phyloP scores from a whole-genome alignment of 805 yeast genomes.

The Grigorovia humatica region DNA sequence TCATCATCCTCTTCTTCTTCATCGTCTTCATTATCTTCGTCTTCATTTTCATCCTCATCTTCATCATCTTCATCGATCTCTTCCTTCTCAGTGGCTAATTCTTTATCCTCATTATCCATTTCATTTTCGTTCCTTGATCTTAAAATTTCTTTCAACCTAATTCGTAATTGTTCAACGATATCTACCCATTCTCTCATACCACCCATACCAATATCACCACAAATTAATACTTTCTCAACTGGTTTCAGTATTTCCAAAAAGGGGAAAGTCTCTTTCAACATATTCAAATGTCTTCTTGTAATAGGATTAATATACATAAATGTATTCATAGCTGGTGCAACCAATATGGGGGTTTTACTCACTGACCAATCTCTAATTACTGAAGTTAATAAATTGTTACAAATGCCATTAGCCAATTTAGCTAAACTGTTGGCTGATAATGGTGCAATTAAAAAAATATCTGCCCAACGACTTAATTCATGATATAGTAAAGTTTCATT shows the following conservation, averaged over 20 bases:
- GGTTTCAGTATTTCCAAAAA: conserved; percentile 68
- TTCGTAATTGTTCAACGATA: conserved; percentile 50
- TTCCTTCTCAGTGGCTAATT: conserved; percentile 29
- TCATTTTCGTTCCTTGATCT: conserved; percentile 25
- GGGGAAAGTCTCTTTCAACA: conserved; percentile 61
- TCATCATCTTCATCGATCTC: conserved; percentile 41
- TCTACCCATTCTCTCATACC: conserved; percentile 88
- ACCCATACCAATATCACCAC: conserved; percentile 88
- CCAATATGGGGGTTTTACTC: conserved; percentile 48
- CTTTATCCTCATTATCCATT: conserved; percentile 23
- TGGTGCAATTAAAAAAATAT: conserved; percentile 65
- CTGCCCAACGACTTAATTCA: conserved; percentile 79
- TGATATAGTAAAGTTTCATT: conserved; percentile 68
- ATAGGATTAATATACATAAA: conserved; percentile 71
- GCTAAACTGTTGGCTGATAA: conserved; percentile 72
- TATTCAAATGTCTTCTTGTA: conserved; percentile 57
- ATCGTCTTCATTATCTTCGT: conserved; percentile 35
- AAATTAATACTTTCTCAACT: conserved; percentile 65
- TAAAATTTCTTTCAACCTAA: conserved; percentile 26
- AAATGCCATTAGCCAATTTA: conserved; percentile 64
- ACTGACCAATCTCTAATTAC: conserved; percentile 75
- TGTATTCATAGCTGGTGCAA: conserved; percentile 86
- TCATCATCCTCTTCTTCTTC: conserved; percentile 33
- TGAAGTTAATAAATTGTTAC: conserved; percentile 65
- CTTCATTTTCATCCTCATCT: conserved; percentile 33